A percentile compares a stretch with the other conserved stretches of the same genome.
Evolutionary conservation across 306 rosid species (phyloP).

Genomic region (Cicer yamashitae): DNA sequence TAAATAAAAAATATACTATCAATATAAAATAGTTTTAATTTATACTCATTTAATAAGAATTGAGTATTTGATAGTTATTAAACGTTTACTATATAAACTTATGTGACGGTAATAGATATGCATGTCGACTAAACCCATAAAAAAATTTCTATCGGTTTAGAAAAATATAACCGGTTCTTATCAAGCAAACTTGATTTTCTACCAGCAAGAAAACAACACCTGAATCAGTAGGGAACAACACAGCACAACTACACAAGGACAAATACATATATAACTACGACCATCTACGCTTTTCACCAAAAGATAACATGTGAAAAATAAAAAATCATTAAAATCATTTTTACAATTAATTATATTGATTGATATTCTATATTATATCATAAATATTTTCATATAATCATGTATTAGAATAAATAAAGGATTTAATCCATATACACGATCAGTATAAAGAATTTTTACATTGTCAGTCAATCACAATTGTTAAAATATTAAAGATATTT

Average conservation of each 20-base stretch:
- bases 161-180: not conserved
- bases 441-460: too few species aligned
- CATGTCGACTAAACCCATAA: not conserved
- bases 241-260: not conserved
- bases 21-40: too few species aligned
- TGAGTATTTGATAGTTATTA: too few species aligned
- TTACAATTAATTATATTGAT: too few species aligned
- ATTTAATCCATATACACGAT: not conserved
- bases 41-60: not conserved
- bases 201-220: not conserved
- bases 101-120: too few species aligned
- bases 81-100: too few species aligned
- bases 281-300: not conserved
- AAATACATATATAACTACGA: not conserved
- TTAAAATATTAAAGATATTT: too few species aligned
- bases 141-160: not conserved
- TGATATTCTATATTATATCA: too few species aligned
- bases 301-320: too few species aligned
- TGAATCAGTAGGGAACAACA: slow-evolving; percentile 34
- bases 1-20: not conserved
- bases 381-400: too few species aligned
- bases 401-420: not conserved
- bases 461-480: too few species aligned
- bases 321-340: too few species aligned
- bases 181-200: not conserved